Evolutionary conservation across 2,329 filamentous ascomycete species (phyloP), one percentile per base, ranked within the genome.

Genomic region (Fusarium albosuccineum): DNA sequence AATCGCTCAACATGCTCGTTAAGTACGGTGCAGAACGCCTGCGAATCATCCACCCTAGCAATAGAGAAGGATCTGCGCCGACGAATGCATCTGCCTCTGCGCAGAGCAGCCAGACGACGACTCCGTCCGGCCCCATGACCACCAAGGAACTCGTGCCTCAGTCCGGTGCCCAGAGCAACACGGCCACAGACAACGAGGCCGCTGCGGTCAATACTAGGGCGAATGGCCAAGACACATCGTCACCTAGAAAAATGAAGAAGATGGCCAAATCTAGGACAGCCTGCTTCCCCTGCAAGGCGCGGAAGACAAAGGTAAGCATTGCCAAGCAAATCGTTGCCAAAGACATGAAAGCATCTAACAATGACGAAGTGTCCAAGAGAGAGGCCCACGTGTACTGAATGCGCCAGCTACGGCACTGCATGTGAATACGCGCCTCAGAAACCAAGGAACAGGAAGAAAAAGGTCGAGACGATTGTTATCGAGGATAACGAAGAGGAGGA

Each of bases 21-120:
- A 83, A 82, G 68, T 88, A 88, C 57, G 87, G 87, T 17, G 86
- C 87, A 7, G 85, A 88, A 70, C 78, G 83, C 13, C 75, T 89
- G 26, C 80, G 84, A 10, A 88, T 89, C 49, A 83, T 89, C 6
- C 86, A 87, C 54, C 85, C 86, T 4, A 77, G 75, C 8, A 81
- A 82, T 37, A 74, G 71, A 46, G 75, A 77, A 14, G 71, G 74
- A 7, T 71, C 74, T 44, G 74, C 78, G 4, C 63, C 75, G 11
- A 54, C 70, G 9, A 69, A 64, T 63, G 30, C 67, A 42, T 66
- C 75, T n/a, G 64, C 73, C n/a, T 42, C 66, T 30, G 67, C 67
- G 42, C 68, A 71, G 11, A 69, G 45, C 34, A 71, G 64, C 11
- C 67, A 72, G 39, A 42, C 71, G 33, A 67, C 61, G 14, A 22